Evolutionary conservation across 768 basidiomycete species (phyloP), one percentile per base, ranked within the genome.

Genomic region (Pleurotus sapidus): DNA sequence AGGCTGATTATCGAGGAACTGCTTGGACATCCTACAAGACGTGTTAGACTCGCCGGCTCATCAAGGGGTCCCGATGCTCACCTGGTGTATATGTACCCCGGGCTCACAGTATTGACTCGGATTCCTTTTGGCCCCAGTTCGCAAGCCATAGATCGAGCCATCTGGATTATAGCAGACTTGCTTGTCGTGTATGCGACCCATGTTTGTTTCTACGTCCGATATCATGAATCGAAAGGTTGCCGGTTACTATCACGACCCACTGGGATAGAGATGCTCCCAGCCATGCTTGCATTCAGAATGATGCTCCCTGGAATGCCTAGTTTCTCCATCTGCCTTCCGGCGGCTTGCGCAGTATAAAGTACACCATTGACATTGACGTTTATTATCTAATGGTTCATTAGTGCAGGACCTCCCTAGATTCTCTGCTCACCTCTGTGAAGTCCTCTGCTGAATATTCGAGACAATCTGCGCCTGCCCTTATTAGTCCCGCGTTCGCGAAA

Each of bases 111-210:
- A 66, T 91, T 91, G 58, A 89, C 88, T 2, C 89, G 77, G 49
- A 91, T 90, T 2, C 74, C 70, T 63, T 84, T 74, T 14, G 70
- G 69, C 3, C 87, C 88, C 1, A 91, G 78, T 63, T 91, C 89
- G 65, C 86, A 88, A 2, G 88, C 89, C 81, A 91, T 81, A 61
- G 84, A 87, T 37, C 89, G 83, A 3, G 75, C 82, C 85, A 89
- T 88, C 71, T 91, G 89, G 27, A 89, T 60, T n/a, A 91, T 85
- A 15, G 86, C 89, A 1, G 85, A 77, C 71, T 91, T 91, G 69
- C 82, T 84, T 20, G 82, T 80, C 66, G 89, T 89, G 70, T 91
- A 91, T 1, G 86, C 83, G 38, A 84, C 78, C 86, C 85, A 89
- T 15, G 80, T 77, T 59, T 87, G 85, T 59, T 78, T 78, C 86